Evolutionary conservation across 139 green algal genomes (phyloP), one percentile per base, ranked within the genome.

Genomic region (Chlorella sp.): DNA sequence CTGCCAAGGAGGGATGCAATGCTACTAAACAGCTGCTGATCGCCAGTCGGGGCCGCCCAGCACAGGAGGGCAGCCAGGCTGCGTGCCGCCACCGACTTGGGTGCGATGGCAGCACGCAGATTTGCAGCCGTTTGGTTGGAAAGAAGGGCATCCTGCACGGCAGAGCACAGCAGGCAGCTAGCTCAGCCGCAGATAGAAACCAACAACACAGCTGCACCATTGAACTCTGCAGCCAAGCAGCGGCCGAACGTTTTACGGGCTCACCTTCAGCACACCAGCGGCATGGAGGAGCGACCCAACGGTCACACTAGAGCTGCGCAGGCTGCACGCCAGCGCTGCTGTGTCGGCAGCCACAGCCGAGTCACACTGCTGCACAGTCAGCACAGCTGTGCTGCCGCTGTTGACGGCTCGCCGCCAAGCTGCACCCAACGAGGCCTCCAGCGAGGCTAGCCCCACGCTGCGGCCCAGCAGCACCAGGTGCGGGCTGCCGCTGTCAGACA

Each of bases 61-160:
- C 13, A 57, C 17, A 80, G 21, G 17, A 25, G 78, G 21, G 87
- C 78, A 0, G 72, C 9, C 20, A 81, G 57, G 16, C 56, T 39
- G 0, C 90, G 92, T 0, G 85, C 79, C 6, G 82, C 73, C 0
- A 36, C 64, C 28, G 88, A 41, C 82, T 97, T 97, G 34, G 94
- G 87, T 20, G 91, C 91, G 28, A 88, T 34, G 2, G 90, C 90
- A 3, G 32, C 23, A 0, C 92, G 86, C 26, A 93, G 41, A 9
- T 67, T 70, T 6, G 25, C 32, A 0, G 82, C 64, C 2, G 65
- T 94, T 80, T 95, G 92, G 30, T 93, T 93, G 0, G n/a, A 16
- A 0, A 97, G 76, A 4, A 91, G 87, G 20, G 91, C 92, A 74
- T 96, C 94, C n/a, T 90, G 85, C 74, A 41, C 15, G 1, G 4